phyloP scores from a whole-genome alignment of 148 eudicot species.

The Camellia granthamiana region DNA sequence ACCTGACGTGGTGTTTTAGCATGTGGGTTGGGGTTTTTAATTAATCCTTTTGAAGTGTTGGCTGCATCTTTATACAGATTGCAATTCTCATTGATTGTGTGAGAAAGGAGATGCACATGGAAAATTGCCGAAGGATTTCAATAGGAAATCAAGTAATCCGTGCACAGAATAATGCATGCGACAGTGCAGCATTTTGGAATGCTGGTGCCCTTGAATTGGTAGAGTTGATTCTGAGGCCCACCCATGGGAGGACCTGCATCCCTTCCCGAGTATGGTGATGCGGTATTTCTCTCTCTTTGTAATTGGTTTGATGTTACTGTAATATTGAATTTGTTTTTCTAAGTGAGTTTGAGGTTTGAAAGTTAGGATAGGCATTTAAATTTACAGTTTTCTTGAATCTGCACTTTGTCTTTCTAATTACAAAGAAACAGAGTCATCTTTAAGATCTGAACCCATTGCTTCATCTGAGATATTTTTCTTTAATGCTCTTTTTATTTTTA shows the following conservation, averaged over 20 bases:
- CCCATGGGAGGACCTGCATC: conserved; percentile 85
- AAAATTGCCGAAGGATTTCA: conserved; percentile 32
- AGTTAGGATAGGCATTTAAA: neutral
- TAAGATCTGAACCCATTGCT: neutral
- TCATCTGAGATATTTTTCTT: neutral
- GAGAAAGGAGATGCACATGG: conserved; percentile 62
- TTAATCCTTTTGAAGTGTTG: neutral
- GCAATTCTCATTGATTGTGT: conserved; percentile 74
- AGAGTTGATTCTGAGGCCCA: conserved; percentile 65
- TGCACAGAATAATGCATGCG: conserved; percentile 21
- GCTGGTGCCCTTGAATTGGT: conserved; percentile 64
- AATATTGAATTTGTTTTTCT: neutral
- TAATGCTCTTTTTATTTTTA: no score
- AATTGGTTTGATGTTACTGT: neutral
- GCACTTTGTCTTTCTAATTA: neutral
- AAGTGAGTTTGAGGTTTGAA: neutral
- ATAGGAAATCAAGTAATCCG: conserved; percentile 22
- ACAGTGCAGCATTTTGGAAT: conserved; percentile 50
- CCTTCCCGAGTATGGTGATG: conserved; percentile 77
- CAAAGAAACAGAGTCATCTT: neutral
- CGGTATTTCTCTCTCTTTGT: conserved; percentile 45
- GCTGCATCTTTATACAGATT: conserved; percentile 40
- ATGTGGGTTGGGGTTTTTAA: neutral
- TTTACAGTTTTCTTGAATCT: neutral
- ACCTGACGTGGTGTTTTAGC: conserved; percentile 12